Evolutionary conservation across 1,284 basidiomycete genomes (phyloP).

Genomic region (Heliocybe sulcata): DNA sequence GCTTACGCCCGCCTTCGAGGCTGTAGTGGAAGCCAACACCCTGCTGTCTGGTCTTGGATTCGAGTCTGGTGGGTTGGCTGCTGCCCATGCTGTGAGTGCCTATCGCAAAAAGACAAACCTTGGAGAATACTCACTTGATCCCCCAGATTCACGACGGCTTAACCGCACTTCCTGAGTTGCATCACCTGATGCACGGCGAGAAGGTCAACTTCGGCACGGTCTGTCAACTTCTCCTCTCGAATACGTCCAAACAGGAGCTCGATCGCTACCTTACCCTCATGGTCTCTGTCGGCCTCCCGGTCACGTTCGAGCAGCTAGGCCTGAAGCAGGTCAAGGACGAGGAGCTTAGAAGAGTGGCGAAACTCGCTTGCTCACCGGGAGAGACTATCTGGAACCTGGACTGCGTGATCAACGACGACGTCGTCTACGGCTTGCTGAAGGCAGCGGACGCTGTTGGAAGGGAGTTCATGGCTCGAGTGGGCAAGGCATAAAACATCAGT

Average conservation of each 20-base stretch:
- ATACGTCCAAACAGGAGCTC: conserved; percentile 16
- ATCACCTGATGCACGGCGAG: conserved; percentile 24
- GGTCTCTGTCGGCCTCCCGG: conserved; percentile 24
- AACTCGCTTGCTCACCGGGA: conserved; percentile 18
- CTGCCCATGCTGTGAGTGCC: conserved; percentile 23
- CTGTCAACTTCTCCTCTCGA: conserved; percentile 24
- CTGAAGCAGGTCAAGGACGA: conserved; percentile 23
- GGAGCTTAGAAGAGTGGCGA: conserved; percentile 20
- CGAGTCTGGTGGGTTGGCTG: conserved; percentile 26
- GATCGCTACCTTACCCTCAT: conserved; percentile 25
- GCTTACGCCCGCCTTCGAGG: conserved; percentile 26
- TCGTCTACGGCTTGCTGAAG: conserved; percentile 23
- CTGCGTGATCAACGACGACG: conserved; percentile 19
- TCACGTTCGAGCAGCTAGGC: conserved; percentile 23
- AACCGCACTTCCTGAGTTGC: conserved; percentile 23
- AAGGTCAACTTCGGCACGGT: conserved; percentile 25
- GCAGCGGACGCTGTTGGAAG: conserved; percentile 23
- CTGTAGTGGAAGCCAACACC: conserved; percentile 28
- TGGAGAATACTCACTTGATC: background rate
- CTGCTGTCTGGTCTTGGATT: conserved; percentile 25
- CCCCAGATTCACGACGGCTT: conserved; percentile 25
- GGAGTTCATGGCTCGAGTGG: conserved; percentile 18
- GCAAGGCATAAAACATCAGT: conserved; percentile 3
- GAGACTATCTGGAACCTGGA: conserved; percentile 30
- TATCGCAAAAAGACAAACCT: background rate